Evolutionary conservation across 1,284 basidiomycete species (phyloP).

Genomic region (Malassezia globosa): DNA sequence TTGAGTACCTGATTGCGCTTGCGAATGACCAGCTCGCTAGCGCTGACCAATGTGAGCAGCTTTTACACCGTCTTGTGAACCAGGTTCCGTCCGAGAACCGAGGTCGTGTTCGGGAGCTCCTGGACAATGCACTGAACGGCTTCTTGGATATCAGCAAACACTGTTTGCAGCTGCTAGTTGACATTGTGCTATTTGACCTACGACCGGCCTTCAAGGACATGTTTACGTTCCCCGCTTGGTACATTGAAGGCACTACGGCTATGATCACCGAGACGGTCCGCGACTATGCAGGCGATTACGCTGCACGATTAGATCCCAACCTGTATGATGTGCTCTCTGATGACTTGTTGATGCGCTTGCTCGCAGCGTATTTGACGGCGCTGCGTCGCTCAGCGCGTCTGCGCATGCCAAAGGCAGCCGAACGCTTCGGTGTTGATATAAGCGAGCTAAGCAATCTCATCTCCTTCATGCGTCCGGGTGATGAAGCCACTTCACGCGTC

Average conservation of each 20-base stretch:
- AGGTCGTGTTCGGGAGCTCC: constrained; percentile 64
- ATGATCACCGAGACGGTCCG: constrained; percentile 89
- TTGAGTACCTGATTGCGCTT: constrained; percentile 93
- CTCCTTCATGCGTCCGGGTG: constrained; percentile 61
- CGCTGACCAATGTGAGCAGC: constrained; percentile 80
- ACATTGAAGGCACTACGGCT: constrained; percentile 58
- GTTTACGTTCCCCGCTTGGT: constrained; percentile 60
- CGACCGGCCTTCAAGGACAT: constrained; percentile 75
- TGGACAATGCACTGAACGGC: constrained; percentile 94
- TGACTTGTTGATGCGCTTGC: constrained; percentile 80
- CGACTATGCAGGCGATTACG: constrained; percentile 88
- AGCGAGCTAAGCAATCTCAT: constrained; percentile 70
- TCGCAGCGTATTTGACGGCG: constrained; percentile 79
- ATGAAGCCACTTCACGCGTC: constrained; percentile 71
- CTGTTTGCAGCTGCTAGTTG: constrained; percentile 84
- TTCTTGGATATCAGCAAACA: constrained; percentile 96
- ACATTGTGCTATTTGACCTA: constrained; percentile 88
- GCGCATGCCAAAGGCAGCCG: constrained; percentile 69
- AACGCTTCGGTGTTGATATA: constrained; percentile 72
- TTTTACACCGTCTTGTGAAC: constrained; percentile 73
- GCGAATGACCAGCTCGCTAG: constrained; percentile 96
- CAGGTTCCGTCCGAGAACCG: constrained; percentile 89
- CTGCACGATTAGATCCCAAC: constrained; percentile 76
- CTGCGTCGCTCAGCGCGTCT: constrained; percentile 70
- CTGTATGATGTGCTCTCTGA: constrained; percentile 85